phyloP scores from a whole-genome alignment of 495 filamentous ascomycete species.

The Hyaloscypha bicolor region DNA sequence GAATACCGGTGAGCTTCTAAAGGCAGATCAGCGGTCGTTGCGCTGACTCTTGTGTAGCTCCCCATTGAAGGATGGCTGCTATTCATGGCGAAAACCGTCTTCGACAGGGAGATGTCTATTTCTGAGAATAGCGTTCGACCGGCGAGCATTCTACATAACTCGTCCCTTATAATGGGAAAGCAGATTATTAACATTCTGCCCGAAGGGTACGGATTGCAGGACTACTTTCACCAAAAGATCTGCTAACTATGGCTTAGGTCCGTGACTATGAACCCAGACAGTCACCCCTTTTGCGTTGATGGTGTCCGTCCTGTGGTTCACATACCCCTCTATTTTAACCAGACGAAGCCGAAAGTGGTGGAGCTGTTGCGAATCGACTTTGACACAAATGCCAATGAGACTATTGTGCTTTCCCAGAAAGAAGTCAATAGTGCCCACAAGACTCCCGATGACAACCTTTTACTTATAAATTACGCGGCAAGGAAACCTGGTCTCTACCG shows the following conservation, averaged over 20 bases:
- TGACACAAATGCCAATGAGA: conserved; percentile 75
- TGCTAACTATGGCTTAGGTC: conserved; percentile 54
- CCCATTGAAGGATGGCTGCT: conserved; percentile 69
- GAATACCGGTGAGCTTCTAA: conserved; percentile 64
- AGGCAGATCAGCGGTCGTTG: background rate
- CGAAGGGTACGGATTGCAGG: conserved; percentile 68
- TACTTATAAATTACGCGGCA: conserved; percentile 61
- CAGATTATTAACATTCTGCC: conserved; percentile 96
- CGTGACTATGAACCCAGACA: conserved; percentile 81
- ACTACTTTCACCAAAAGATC: conserved; percentile 6
- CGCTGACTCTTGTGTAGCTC: conserved; percentile 49
- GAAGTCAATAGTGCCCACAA: conserved; percentile 69
- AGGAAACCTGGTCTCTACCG: conserved; percentile 87
- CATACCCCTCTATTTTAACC: conserved; percentile 91
- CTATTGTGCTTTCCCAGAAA: conserved; percentile 69
- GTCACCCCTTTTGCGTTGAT: conserved; percentile 75
- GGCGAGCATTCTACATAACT: conserved; percentile 81
- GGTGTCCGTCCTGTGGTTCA: conserved; percentile 55
- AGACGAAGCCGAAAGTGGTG: conserved; percentile 82
- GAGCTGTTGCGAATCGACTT: conserved; percentile 85
- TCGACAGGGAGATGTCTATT: conserved; percentile 88
- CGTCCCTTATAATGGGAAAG: conserved; percentile 89
- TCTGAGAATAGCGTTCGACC: conserved; percentile 87
- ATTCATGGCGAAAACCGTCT: conserved; percentile 71
- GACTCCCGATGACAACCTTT: conserved; percentile 47